Percentiles rank a stretch among this genome's conserved stretches.
Evolutionary conservation across 441 rosid genomes (phyloP).

Genomic region (Syzygium malaccense): DNA sequence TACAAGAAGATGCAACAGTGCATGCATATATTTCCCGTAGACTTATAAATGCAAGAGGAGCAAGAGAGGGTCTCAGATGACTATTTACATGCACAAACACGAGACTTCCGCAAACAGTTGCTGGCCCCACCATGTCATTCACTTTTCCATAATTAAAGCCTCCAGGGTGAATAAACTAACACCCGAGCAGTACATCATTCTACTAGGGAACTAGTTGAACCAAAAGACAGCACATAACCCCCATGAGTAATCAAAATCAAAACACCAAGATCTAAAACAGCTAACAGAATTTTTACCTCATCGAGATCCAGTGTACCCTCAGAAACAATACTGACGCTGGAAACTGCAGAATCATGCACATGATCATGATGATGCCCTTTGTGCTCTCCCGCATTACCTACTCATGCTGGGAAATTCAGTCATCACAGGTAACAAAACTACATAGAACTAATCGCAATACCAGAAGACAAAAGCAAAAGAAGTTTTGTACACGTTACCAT

Average conservation of each 20-base stretch:
- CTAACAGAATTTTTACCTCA: slow-evolving; percentile 33
- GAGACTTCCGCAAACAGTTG: background rate
- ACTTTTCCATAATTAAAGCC: background rate
- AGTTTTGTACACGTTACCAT: slow-evolving; percentile 21
- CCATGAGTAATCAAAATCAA: background rate
- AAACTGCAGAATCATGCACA: slow-evolving; percentile 59
- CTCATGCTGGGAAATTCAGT: background rate
- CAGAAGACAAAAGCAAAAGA: background rate
- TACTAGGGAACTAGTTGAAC: background rate
- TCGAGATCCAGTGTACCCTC: slow-evolving; percentile 69
- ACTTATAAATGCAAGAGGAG: background rate
- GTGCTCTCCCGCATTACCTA: slow-evolving; percentile 28
- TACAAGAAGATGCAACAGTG: background rate
- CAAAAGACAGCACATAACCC: background rate
- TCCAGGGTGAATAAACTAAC: background rate
- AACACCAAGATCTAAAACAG: background rate
- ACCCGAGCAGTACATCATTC: background rate
- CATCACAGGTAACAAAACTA: background rate
- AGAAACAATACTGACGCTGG: slow-evolving; percentile 61
- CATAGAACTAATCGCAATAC: background rate
- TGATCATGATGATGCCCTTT: slow-evolving; percentile 50
- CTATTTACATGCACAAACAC: background rate
- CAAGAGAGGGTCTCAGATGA: background rate
- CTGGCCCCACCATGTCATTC: background rate
- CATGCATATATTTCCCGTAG: background rate